These are phyloP conservation scores for Dactylonectria macrodidyma DNA, from an alignment of 2,329 filamentous ascomycete species.

Conservation along the genomic window DNA sequence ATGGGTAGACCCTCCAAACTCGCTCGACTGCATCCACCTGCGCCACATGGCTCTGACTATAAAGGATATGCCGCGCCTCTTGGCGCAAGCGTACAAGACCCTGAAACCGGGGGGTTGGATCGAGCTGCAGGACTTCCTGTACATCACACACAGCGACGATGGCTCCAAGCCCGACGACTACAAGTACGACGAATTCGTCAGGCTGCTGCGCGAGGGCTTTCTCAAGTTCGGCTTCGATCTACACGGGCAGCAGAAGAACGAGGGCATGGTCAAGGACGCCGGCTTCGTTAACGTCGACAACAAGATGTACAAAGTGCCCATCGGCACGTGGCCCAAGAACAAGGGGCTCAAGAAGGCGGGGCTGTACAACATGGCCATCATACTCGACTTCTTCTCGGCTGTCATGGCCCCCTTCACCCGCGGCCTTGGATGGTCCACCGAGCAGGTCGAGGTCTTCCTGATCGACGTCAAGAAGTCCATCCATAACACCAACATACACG, in stretches of 20 bases:
- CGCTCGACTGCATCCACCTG: slow-evolving; percentile 2
- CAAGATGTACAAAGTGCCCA: slow-evolving; percentile 10
- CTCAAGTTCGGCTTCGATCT: slow-evolving; percentile 14
- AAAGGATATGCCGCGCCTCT: slow-evolving; percentile 14
- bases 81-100: slow-evolving; percentile 3
- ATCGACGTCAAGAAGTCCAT: neutral
- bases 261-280: slow-evolving; percentile 5
- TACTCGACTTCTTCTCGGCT: neutral
- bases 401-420: neutral
- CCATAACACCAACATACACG: neutral
- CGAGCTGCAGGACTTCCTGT: slow-evolving; percentile 10
- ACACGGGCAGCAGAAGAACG: slow-evolving; percentile 8
- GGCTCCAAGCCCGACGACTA: slow-evolving; percentile 10
- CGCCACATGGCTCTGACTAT: slow-evolving; percentile 10
- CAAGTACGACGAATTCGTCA: slow-evolving; percentile 6
- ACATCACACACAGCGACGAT: slow-evolving; percentile 12
- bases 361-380: neutral
- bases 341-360: neutral
- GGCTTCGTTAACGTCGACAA: slow-evolving; percentile 15
- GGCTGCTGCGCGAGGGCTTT: neutral
- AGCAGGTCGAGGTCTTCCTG: neutral
- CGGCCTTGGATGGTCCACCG: neutral
- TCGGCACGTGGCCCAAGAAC: slow-evolving; percentile 14
- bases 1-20: slow-evolving; percentile 9
- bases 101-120: no score